phyloP scores from a whole-genome alignment of 2,329 filamentous ascomycete species.

The Fusarium scirpi region DNA sequence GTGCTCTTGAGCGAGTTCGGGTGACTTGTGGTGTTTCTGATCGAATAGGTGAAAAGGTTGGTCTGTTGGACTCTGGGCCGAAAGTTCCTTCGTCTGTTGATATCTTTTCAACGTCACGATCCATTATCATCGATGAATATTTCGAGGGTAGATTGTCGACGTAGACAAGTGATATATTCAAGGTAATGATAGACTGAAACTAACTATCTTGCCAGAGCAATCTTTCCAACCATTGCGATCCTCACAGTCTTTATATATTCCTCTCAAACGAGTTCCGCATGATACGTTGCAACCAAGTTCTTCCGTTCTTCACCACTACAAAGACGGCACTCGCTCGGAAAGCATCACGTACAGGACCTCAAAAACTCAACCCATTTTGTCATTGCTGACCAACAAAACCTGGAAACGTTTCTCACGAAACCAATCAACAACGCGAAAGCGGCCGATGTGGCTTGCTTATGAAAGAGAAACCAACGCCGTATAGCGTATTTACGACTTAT shows the following conservation, averaged over 20 bases:
- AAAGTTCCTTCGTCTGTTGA: slow-evolving; percentile 27
- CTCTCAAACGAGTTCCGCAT: neutral
- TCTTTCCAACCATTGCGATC: neutral
- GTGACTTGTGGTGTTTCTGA: slow-evolving; percentile 9
- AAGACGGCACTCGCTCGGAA: neutral
- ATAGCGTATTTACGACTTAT: neutral
- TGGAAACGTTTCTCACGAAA: neutral
- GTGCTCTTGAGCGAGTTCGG: slow-evolving; percentile 16
- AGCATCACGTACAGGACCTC: neutral
- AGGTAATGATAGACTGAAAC: neutral
- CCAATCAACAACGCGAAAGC: slow-evolving; percentile 7
- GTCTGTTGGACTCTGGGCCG: neutral
- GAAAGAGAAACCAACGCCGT: neutral
- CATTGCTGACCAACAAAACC: slow-evolving; percentile 1
- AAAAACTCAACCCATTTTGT: neutral
- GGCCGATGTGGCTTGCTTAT: slow-evolving; percentile 9
- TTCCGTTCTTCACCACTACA: neutral
- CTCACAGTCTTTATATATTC: slow-evolving; percentile 14
- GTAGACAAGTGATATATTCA: neutral
- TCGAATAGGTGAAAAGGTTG: slow-evolving; percentile 31
- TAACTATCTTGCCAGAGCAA: neutral
- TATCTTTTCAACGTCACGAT: slow-evolving; percentile 45
- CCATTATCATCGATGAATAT: slow-evolving; percentile 24
- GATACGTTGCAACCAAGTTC: neutral
- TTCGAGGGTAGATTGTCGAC: neutral